A percentile compares a stretch with the other conserved stretches of the same genome.
phyloP scores from a whole-genome alignment of 2,329 filamentous ascomycete genomes.

The Ascochyta rabiei region DNA sequence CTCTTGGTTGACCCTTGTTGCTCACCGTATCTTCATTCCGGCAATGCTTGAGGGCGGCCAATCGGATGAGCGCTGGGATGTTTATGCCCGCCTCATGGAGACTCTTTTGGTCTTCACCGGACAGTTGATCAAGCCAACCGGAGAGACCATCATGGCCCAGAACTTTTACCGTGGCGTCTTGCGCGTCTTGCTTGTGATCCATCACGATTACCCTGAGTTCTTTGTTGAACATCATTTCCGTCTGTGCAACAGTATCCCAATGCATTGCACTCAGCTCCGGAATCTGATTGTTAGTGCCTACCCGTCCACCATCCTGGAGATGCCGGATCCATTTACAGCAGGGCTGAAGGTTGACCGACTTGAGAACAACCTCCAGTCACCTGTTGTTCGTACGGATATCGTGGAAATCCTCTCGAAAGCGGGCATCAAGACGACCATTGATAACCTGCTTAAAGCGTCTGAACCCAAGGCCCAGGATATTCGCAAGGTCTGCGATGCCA shows the following conservation, averaged over 20 bases:
- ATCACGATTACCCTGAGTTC: constrained; percentile 95
- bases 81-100: constrained; percentile 75
- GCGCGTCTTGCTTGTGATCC: constrained; percentile 81
- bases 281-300: constrained; percentile 87
- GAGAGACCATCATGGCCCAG: constrained; percentile 72
- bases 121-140: constrained; percentile 76
- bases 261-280: constrained; percentile 83
- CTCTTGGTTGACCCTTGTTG: constrained; percentile 80
- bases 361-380: constrained; percentile 73
- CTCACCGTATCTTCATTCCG: constrained; percentile 85
- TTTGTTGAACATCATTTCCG: constrained; percentile 84
- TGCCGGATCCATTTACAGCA: constrained; percentile 73
- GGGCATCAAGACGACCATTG: constrained; percentile 61
- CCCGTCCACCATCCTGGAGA: constrained; percentile 71
- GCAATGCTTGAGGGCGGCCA: constrained; percentile 70
- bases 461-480: constrained; percentile 75
- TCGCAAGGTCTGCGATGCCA: constrained; percentile 75
- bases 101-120: constrained; percentile 75
- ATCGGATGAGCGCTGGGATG: constrained; percentile 69
- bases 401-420: constrained; percentile 56
- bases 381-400: constrained; percentile 69
- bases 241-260: constrained; percentile 80
- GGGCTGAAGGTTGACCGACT: constrained; percentile 78
- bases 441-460: constrained; percentile 55
- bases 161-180: constrained; percentile 84